Percentiles rank a stretch among this genome's conserved stretches.
phyloP scores from a whole-genome alignment of 2,329 filamentous ascomycete genomes.

The Sclerotinia nivalis region DNA sequence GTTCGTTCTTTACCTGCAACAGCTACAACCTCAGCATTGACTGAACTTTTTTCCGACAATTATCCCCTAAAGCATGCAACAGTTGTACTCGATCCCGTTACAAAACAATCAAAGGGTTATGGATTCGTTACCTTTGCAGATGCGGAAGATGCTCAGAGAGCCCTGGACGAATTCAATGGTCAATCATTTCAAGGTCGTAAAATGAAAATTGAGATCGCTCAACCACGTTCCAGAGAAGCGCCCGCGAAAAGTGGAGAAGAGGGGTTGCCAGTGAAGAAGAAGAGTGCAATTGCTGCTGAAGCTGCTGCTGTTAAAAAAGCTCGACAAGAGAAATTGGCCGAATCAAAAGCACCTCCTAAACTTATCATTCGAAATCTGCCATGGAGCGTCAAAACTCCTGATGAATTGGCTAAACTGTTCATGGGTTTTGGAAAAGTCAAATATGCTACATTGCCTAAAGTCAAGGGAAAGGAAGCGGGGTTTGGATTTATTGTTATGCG shows the following conservation, averaged over 20 bases:
- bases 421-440: constrained; percentile 89
- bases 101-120: constrained; percentile 86
- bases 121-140: constrained; percentile 98
- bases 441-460: constrained; percentile 78
- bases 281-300: constrained; percentile 42
- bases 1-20: constrained; percentile 79
- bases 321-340: constrained; percentile 60
- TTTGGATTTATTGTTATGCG: constrained; percentile 93
- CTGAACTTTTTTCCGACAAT: constrained; percentile 88
- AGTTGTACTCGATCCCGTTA: constrained; percentile 83
- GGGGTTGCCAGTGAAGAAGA: constrained; percentile 36
- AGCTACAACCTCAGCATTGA: constrained; percentile 78
- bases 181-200: constrained; percentile 75
- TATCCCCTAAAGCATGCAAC: constrained; percentile 95
- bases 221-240: constrained; percentile 74
- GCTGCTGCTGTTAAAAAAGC: constrained; percentile 51
- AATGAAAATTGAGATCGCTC: constrained; percentile 83
- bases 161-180: constrained; percentile 79
- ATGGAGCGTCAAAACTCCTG: constrained; percentile 88
- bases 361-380: constrained; percentile 91
- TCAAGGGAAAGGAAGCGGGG: constrained; percentile 68
- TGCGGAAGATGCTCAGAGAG: constrained; percentile 81
- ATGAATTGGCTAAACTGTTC: constrained; percentile 79
- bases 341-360: constrained; percentile 65
- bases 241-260: constrained; percentile 48